These are phyloP conservation scores for Houttuynia cordata DNA, from an alignment of 164 flowering plant genomes.

Conservation along the genomic window DNA sequence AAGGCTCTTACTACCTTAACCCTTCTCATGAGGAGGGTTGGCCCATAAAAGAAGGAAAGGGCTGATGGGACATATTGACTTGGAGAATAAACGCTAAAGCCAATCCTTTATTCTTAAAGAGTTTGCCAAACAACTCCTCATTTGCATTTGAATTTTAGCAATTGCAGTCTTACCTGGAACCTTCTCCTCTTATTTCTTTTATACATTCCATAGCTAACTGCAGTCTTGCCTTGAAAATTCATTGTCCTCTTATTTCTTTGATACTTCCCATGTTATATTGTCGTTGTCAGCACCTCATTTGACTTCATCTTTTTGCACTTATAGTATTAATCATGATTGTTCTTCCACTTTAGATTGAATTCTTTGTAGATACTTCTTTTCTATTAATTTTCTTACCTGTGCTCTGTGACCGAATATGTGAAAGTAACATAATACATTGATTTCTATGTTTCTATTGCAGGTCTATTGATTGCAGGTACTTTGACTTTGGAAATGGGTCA, in stretches of 20 bases:
- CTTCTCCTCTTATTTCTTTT: too few relatives aligned
- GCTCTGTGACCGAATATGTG: neutral
- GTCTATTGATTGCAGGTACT: slow-evolving; percentile 91
- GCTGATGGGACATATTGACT: too few relatives aligned
- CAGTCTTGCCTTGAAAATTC: too few relatives aligned
- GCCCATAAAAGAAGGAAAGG: too few relatives aligned
- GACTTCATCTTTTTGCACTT: neutral
- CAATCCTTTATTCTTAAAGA: too few relatives aligned
- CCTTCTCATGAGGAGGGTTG: too few relatives aligned
- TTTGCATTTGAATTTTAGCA: neutral
- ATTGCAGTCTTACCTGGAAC: too few relatives aligned
- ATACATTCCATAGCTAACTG: neutral
- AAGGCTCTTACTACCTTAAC: too few relatives aligned
- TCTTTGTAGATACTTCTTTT: too few relatives aligned
- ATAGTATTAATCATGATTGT: neutral
- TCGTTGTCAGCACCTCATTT: neutral
- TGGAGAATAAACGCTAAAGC: too few relatives aligned
- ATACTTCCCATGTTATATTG: neutral
- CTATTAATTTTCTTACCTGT: neutral
- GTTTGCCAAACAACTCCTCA: too few relatives aligned
- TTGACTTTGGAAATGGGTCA: slow-evolving; percentile 84
- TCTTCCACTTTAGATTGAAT: neutral
- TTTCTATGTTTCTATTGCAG: slow-evolving; percentile 30
- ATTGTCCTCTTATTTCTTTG: too few relatives aligned
- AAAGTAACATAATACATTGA: neutral